Conservation (phyloP, 148 eudicot genomes). For the Rhododendron simsii region DNA sequence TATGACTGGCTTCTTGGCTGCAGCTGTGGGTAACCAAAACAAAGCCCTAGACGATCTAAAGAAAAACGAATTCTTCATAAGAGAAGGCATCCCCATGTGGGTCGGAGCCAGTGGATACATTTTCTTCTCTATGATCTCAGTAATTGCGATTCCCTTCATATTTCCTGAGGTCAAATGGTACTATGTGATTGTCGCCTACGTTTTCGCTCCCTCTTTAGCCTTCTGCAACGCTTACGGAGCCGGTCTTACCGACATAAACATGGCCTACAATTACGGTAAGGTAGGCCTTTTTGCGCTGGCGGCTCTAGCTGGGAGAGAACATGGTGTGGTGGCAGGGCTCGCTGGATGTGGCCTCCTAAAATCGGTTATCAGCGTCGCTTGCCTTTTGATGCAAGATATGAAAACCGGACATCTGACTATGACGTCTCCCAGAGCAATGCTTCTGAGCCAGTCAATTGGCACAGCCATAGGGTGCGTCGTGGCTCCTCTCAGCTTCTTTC, state of each 20-base stretch:
- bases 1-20: neutral
- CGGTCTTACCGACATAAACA: conserved; percentile 20
- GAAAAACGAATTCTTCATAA: conserved; percentile 13
- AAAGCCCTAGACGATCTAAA: conserved; percentile 3
- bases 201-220: conserved; percentile 13
- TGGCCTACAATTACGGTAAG: conserved; percentile 19
- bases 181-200: conserved; percentile 12
- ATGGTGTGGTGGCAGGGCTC: conserved; percentile 23
- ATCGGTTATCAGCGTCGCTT: conserved; percentile 6
- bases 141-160: conserved; percentile 9
- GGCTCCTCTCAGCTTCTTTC: conserved; percentile 18
- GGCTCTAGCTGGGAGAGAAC: conserved; percentile 14
- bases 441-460: conserved; percentile 16
- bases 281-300: conserved; percentile 13
- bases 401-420: conserved; percentile 22
- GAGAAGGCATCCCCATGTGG: conserved; percentile 25
- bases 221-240: conserved; percentile 23
- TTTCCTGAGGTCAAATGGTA: conserved; percentile 24
- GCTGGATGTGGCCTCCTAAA: conserved; percentile 22
- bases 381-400: conserved; percentile 22
- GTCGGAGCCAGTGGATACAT: conserved; percentile 19
- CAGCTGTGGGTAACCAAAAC: conserved; percentile 7
- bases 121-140: conserved; percentile 11
- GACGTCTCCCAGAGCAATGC: conserved; percentile 22
- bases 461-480: conserved; percentile 20